Evolutionary conservation across 306 rosid species (phyloP).

Genomic region (Leucaena leucocephala): DNA sequence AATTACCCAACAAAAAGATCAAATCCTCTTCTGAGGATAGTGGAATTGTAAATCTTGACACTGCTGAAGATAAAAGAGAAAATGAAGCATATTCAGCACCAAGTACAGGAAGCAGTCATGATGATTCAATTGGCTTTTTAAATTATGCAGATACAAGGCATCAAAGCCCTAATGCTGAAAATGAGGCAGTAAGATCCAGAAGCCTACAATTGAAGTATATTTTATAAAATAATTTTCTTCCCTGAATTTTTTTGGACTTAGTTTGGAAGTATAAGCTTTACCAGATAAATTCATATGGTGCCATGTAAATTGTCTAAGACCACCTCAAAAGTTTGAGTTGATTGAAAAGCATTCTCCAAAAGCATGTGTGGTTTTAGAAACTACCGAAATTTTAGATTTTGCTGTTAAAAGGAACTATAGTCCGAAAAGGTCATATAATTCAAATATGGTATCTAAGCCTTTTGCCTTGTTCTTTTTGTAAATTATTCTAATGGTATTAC

Average conservation of each 20-base stretch:
- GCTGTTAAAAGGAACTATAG: neutral
- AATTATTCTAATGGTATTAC: slow-evolving; percentile 25
- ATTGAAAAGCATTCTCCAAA: slow-evolving; percentile 6
- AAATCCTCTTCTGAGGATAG: slow-evolving; percentile 45
- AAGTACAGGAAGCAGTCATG: slow-evolving; percentile 33
- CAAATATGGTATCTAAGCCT: slow-evolving; percentile 10
- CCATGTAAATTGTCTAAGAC: neutral
- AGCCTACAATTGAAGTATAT: slow-evolving; percentile 21
- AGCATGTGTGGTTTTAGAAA: neutral
- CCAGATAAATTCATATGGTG: neutral
- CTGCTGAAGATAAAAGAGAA: slow-evolving; percentile 34
- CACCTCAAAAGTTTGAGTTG: neutral
- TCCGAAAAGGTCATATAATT: neutral
- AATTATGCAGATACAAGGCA: slow-evolving; percentile 37
- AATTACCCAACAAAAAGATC: slow-evolving; percentile 49
- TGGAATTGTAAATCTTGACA: slow-evolving; percentile 35
- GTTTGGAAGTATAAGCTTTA: slow-evolving; percentile 24
- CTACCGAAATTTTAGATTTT: neutral
- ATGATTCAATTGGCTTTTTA: slow-evolving; percentile 33
- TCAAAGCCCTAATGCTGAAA: slow-evolving; percentile 42
- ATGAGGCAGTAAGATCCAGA: slow-evolving; percentile 47
- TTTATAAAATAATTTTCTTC: slow-evolving; percentile 14
- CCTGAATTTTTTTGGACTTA: neutral
- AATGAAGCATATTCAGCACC: slow-evolving; percentile 31
- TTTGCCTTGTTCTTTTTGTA: slow-evolving; percentile 27